These are phyloP conservation scores for Lolium rigidum DNA, from an alignment of 176 grass and related monocot genomes.

Conservation along the genomic window DNA sequence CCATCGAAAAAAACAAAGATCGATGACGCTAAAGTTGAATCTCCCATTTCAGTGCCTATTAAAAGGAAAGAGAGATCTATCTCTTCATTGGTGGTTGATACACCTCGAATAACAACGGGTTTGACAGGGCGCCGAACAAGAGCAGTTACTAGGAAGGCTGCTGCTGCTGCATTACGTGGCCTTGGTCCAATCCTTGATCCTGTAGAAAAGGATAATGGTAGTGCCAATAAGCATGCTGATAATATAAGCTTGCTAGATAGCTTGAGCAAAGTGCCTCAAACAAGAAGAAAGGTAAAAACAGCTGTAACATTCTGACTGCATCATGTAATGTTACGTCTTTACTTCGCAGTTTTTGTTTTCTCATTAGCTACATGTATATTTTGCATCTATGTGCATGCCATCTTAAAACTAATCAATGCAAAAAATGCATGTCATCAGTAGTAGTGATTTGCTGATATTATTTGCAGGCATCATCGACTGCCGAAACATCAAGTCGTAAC, in stretches of 20 bases:
- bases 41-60: conserved; percentile 50
- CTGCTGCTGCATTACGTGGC: conserved; percentile 58
- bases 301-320: not conserved
- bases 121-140: conserved; percentile 72
- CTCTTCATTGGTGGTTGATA: conserved; percentile 78
- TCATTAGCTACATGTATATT: not conserved
- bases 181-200: conserved; percentile 69
- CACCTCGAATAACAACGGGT: conserved; percentile 61
- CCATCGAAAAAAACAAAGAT: conserved; percentile 78
- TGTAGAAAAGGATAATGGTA: conserved; percentile 54
- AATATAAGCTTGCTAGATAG: conserved; percentile 61
- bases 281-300: conserved; percentile 74
- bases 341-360: conserved; percentile 32
- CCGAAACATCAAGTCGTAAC: conserved; percentile 58
- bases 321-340: conserved; percentile 2
- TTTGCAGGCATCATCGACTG: conserved; percentile 67
- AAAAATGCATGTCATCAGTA: conserved; percentile 17
- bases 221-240: conserved; percentile 51
- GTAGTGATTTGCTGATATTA: conserved; percentile 11
- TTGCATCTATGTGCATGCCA: conserved; percentile 11
- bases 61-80: conserved; percentile 76
- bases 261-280: conserved; percentile 62
- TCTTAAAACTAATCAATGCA: conserved; percentile 14
- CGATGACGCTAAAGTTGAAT: conserved; percentile 47
- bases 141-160: conserved; percentile 64